These are phyloP conservation scores for Saussurea involucrata DNA, from an alignment of 129 eudicot genomes.

Conservation along the genomic window DNA sequence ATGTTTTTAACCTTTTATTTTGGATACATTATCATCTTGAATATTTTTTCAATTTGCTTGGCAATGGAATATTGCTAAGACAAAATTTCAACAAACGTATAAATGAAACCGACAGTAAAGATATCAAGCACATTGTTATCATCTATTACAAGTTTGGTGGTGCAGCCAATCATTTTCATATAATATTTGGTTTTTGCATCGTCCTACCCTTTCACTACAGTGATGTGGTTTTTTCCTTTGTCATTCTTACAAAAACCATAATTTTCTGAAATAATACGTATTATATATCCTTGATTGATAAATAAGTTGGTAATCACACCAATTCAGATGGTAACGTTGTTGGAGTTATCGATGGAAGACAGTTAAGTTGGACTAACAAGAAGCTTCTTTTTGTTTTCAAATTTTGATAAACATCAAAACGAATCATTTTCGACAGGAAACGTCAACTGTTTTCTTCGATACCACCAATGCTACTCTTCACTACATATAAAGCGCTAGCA, in stretches of 20 bases:
- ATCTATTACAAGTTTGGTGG: neutral
- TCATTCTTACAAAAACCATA: neutral
- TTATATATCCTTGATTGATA: neutral
- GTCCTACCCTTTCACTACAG: neutral
- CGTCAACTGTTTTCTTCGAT: neutral
- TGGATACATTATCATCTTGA: neutral
- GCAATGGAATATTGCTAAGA: neutral
- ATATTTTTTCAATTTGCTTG: neutral
- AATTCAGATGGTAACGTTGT: neutral
- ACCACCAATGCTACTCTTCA: constrained; percentile 1
- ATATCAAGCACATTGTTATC: neutral
- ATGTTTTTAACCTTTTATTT: no score
- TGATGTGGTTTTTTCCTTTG: neutral
- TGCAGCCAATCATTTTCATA: neutral
- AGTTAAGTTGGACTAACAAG: neutral
- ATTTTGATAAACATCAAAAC: neutral
- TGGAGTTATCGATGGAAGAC: neutral
- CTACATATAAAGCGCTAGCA: neutral
- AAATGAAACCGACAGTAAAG: neutral
- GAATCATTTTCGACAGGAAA: neutral
- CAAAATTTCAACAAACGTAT: neutral
- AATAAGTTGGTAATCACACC: neutral
- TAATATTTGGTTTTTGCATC: neutral
- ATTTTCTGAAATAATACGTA: neutral
- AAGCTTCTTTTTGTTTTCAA: neutral